Evolutionary conservation across 495 filamentous ascomycete species (phyloP), one percentile per base, ranked within the genome.

Genomic region (Neohortaea acidophila): DNA sequence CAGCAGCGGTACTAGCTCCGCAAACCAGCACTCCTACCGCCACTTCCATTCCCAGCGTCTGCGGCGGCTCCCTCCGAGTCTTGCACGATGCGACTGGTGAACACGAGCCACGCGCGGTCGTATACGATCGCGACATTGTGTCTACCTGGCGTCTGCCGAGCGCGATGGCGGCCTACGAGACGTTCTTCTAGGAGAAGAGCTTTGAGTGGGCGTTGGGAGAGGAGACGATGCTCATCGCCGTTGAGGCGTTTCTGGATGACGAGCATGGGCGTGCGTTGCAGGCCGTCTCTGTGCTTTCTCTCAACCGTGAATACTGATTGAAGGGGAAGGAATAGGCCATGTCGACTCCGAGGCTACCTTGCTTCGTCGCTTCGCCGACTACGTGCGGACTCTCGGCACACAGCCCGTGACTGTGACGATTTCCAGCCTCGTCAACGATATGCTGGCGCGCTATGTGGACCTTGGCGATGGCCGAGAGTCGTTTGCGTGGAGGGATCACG

Each of bases 101-200:
- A 20, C 21, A 21, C 3, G 13, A 21, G 11, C n/a, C n/a, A n/a
- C n/a, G n/a, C n/a, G 45, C 34, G 13, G 17, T 46, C n/a, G 41
- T 48, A 8, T 44, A 27, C 25, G 45, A 48, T 21, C 20, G 19
- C 11, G 45, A 48, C 30, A 15, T 40, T 4, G 21, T 44, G 3
- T 36, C 28, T 8, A 44, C 36, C 2, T 48, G 45, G 45, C n/a
- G 41, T 12, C 22, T 48, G 24, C 40, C 33, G 12, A 29, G 12
- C 13, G 12, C 23, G 3, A 21, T 24, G 22, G 18, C 29, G 5
- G 40, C 39, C 15, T 48, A 40, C 23, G 45, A 48, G 39, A 24
- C 44, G 12, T 48, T 21, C 26, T 44, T 44, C 25, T 48, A 33
- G 45, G 45, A 48, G 30, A 39, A 44, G 45, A 35, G 36, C 2